Evolutionary conservation across 495 filamentous ascomycete genomes (phyloP).

Genomic region (Trichoderma reesei): DNA sequence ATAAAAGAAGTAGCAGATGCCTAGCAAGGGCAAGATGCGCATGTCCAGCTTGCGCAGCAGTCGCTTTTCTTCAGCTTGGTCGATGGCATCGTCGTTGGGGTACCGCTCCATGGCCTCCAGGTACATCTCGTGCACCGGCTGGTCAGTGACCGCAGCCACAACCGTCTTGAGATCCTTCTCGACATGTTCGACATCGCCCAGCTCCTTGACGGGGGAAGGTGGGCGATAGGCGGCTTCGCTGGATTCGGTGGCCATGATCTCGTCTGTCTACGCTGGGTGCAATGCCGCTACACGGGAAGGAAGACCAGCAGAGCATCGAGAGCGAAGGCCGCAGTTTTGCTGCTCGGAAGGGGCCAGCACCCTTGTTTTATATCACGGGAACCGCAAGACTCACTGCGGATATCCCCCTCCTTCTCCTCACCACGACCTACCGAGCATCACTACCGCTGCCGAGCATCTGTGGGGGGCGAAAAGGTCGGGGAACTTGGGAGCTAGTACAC

Average conservation of each 20-base stretch:
- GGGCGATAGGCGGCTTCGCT: neutral
- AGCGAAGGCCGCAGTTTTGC: neutral
- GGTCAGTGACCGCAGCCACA: conserved; percentile 10
- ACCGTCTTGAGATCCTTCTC: conserved; percentile 5
- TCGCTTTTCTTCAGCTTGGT: conserved; percentile 12
- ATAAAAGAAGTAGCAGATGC: conserved; percentile 41
- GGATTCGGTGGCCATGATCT: neutral
- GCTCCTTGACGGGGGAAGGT: neutral
- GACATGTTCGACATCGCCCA: conserved; percentile 7
- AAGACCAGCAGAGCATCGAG: neutral
- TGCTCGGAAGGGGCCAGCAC: neutral
- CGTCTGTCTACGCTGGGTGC: neutral
- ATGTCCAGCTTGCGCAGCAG: conserved; percentile 17
- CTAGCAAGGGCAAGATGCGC: conserved; percentile 31
- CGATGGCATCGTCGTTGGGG: conserved; percentile 17
- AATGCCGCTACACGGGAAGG: neutral
- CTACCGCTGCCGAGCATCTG: neutral
- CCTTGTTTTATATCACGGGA: neutral
- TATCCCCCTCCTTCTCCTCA: neutral
- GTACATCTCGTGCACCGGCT: conserved; percentile 12
- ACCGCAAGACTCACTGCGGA: neutral
- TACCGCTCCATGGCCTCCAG: conserved; percentile 15
- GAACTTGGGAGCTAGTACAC: neutral
- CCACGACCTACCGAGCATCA: neutral
- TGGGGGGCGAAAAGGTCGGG: neutral